A percentile compares a stretch with the other conserved stretches of the same genome.
phyloP scores from a whole-genome alignment of 2,329 filamentous ascomycete genomes.

The Xylaria sp. region DNA sequence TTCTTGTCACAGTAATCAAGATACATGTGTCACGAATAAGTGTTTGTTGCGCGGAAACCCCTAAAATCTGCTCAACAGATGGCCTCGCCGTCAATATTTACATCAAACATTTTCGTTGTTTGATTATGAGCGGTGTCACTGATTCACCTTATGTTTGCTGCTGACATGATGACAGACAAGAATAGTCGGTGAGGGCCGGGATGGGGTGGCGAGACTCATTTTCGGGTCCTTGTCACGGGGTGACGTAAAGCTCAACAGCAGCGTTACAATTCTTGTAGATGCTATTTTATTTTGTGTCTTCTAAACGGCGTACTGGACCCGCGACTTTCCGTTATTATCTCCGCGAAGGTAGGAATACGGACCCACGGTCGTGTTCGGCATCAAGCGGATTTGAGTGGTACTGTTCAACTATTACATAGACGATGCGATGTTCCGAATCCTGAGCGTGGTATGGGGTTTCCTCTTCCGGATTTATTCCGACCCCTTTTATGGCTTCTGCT shows the following conservation, averaged over 20 bases:
- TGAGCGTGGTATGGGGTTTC: neutral
- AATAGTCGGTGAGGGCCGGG: conserved; percentile 35
- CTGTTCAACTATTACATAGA: neutral
- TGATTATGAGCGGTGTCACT: neutral
- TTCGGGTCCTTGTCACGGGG: conserved; percentile 9
- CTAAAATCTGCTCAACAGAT: neutral
- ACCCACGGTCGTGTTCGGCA: conserved; percentile 10
- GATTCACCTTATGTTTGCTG: conserved; percentile 31
- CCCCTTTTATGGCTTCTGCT: conserved; percentile 12
- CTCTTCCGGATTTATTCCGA: neutral
- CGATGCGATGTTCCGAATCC: neutral
- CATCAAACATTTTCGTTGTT: neutral
- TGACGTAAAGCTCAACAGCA: conserved; percentile 6
- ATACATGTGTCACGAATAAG: conserved; percentile 1
- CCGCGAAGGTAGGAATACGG: neutral
- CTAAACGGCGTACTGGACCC: neutral
- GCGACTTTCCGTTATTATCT: neutral
- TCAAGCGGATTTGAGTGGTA: conserved; percentile 14
- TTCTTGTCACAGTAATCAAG: conserved; percentile 10
- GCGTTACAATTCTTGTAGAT: conserved; percentile 16
- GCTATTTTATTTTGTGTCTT: neutral
- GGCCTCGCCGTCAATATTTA: neutral
- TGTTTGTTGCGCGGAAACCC: conserved; percentile 6
- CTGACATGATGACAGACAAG: conserved; percentile 28
- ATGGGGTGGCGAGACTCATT: conserved; percentile 24